phyloP scores from a whole-genome alignment of 768 basidiomycete species.

The Leccinum subgranulosum region DNA sequence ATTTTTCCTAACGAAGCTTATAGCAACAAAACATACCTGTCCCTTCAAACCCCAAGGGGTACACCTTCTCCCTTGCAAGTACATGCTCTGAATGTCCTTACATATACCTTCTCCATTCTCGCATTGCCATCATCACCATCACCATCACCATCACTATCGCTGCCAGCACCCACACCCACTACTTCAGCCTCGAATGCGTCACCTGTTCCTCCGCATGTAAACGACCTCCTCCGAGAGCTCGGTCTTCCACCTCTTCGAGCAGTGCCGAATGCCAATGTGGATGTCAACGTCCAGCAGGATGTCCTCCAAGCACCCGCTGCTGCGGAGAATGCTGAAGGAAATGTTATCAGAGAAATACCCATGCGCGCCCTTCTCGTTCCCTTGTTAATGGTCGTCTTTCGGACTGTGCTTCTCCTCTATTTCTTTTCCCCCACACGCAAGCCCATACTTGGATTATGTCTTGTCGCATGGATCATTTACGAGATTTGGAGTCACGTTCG shows the following conservation, averaged over 20 bases:
- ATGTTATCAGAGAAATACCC: constrained; percentile 51
- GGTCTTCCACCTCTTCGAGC: constrained; percentile 54
- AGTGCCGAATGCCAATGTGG: constrained; percentile 26
- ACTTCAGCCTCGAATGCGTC: constrained; percentile 23
- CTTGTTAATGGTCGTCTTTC: constrained; percentile 61
- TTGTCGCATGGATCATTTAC: constrained; percentile 69
- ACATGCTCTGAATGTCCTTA: constrained; percentile 45
- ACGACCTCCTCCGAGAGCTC: constrained; percentile 60
- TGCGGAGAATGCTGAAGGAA: constrained; percentile 29
- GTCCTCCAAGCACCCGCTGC: constrained; percentile 15
- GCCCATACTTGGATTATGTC: constrained; percentile 63
- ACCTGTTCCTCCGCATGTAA: constrained; percentile 50
- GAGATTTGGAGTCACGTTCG: constrained; percentile 74
- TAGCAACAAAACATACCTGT: constrained; percentile 46
- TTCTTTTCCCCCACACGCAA: constrained; percentile 75
- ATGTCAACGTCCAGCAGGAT: constrained; percentile 18
- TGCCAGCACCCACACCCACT: constrained; percentile 26
- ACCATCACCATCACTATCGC: constrained; percentile 44
- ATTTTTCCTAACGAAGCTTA: constrained; percentile 5
- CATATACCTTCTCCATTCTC: constrained; percentile 50
- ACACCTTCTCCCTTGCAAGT: constrained; percentile 56
- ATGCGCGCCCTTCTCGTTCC: constrained; percentile 68
- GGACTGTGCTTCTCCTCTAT: constrained; percentile 67
- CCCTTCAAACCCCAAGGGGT: constrained; percentile 42
- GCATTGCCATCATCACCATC: constrained; percentile 48